Conservation (phyloP, 352 stramenopile species). For the Globisporangium lucens region DNA sequence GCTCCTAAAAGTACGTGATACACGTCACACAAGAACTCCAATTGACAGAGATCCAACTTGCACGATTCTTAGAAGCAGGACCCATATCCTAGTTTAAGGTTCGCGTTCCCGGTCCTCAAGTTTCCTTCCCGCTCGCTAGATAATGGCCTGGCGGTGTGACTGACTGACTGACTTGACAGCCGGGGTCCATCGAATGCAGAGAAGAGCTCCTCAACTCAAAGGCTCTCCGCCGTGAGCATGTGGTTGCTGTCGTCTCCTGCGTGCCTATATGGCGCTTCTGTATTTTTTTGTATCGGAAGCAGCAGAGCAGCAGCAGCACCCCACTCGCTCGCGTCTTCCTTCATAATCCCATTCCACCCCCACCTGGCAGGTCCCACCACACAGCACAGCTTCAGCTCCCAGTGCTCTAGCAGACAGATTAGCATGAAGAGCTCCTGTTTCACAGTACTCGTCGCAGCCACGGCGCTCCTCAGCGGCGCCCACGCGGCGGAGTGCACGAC, state of each 20-base stretch:
- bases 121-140: neutral
- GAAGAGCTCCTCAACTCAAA: slow-evolving; percentile 4
- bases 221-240: neutral
- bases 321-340: neutral
- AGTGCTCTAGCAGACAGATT: neutral
- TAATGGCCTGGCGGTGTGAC: neutral
- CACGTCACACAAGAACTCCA: neutral
- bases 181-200: neutral
- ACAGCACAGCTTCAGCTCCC: neutral
- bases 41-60: neutral
- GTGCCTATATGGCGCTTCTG: neutral
- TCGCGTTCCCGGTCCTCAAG: neutral
- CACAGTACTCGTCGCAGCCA: neutral
- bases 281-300: neutral
- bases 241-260: neutral
- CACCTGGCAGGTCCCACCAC: neutral
- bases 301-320: neutral
- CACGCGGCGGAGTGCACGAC: slow-evolving; percentile 12
- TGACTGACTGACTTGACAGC: slow-evolving; percentile 10
- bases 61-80: neutral
- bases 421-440: slow-evolving; percentile 11
- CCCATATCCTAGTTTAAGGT: neutral
- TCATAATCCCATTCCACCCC: slow-evolving; percentile 8
- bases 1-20: neutral
- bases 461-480: neutral